These are phyloP conservation scores for Cystoisospora suis DNA, from an alignment of 169 alveolate species.

Conservation along the genomic window DNA sequence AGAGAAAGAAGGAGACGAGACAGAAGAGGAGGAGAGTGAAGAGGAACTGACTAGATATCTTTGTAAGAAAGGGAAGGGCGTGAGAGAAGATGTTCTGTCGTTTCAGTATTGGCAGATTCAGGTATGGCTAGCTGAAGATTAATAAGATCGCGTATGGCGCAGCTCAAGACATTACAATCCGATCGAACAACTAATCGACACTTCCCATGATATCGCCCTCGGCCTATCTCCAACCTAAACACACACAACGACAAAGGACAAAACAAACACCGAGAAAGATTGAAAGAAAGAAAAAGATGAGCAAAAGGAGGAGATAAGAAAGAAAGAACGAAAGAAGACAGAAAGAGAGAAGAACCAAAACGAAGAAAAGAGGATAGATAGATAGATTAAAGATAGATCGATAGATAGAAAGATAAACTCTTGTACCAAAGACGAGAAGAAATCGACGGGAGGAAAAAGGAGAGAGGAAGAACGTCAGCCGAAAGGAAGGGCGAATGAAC, in stretches of 20 bases:
- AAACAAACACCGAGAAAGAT: background rate
- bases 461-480: background rate
- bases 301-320: background rate
- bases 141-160: background rate
- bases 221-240: background rate
- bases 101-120: background rate
- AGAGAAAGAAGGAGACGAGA: too few species aligned
- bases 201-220: constrained; percentile 20
- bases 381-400: background rate
- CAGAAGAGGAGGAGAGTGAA: too few species aligned
- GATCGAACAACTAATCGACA: constrained; percentile 19
- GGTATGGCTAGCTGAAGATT: constrained; percentile 1
- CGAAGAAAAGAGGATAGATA: background rate
- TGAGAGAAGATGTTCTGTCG: too few species aligned
- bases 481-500: background rate
- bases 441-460: background rate
- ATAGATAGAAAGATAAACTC: background rate
- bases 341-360: background rate
- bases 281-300: background rate
- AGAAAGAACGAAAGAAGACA: background rate
- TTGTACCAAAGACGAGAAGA: background rate
- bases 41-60: too few species aligned
- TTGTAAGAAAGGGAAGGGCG: too few species aligned
- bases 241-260: background rate
- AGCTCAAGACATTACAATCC: constrained; percentile 10